Evolutionary conservation across 192 early-diverging fungal species (phyloP).

Genomic region (Coemansia sp.): DNA sequence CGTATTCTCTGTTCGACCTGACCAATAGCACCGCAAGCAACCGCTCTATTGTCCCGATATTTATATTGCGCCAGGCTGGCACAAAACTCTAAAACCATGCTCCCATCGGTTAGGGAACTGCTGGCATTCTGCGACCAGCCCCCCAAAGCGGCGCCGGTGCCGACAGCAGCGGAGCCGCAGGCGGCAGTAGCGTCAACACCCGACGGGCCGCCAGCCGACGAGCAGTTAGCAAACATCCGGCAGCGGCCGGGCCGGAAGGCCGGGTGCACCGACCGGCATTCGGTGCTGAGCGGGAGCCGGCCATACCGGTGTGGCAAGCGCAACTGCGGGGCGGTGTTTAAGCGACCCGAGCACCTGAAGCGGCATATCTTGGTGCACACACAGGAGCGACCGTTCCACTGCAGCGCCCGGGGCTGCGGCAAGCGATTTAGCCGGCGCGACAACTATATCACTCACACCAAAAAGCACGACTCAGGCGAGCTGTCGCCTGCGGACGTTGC

Average conservation of each 20-base stretch:
- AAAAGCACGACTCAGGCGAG: slow-evolving; percentile 21
- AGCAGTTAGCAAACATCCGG: background rate
- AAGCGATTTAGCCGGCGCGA: slow-evolving; percentile 84
- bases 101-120: slow-evolving; percentile 42
- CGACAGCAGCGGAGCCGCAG: background rate
- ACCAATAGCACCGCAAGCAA: background rate
- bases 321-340: slow-evolving; percentile 67
- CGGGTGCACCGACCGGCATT: slow-evolving; percentile 16
- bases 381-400: slow-evolving; percentile 79
- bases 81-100: slow-evolving; percentile 16
- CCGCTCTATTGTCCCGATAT: background rate
- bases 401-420: slow-evolving; percentile 63
- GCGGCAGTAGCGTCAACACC: background rate
- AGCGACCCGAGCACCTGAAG: slow-evolving; percentile 78
- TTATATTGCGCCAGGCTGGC: no score
- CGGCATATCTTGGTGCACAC: slow-evolving; percentile 88
- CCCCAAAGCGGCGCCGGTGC: background rate
- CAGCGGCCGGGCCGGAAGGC: slow-evolving; percentile 47
- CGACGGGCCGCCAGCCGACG: background rate
- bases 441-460: slow-evolving; percentile 54
- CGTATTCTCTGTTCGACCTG: no score
- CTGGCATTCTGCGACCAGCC: slow-evolving; percentile 30
- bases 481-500: no score
- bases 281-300: slow-evolving; percentile 29
- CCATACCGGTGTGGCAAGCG: slow-evolving; percentile 57